Base-by-base conservation (phyloP, 1,284 basidiomycete genomes). In the Boletellus deceptivus region DNA sequence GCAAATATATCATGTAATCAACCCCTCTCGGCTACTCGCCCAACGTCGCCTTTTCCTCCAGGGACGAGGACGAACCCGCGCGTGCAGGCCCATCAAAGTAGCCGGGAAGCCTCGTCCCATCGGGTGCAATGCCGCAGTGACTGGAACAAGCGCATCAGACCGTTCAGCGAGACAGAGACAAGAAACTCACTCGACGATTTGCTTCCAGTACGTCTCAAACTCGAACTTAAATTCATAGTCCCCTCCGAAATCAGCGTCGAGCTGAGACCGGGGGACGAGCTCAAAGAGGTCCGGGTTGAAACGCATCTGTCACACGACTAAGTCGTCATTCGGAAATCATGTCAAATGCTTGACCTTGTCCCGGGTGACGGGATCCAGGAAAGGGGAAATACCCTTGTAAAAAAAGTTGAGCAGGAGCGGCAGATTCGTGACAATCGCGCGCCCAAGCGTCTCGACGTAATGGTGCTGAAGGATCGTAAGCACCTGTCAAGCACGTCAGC, bases 391-490 rank as follows among this genome's bases (percentile, higher is more conserved):
- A 35, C 87, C 89, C 56, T 86, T 87, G 72, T 93, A 95, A 75
- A 93, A 93, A 63, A 91, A 91, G 63, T 75, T 89, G 51, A 93
- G 78, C 48, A 92, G 75, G 56, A 75, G 69, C 13, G 93, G 92
- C 46, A 93, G 84, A 65, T 94, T 93, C 45, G 89, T 82, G 35
- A 95, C 85, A 36, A 95, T 76, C 13, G 91, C 93, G 17, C 90
- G 80, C 18, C 93, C 93, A 27, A 96, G 80, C 5, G 90, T 87
- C 71, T 95, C 93, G 31, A 89, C 87, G 62, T 97, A 97, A 69
- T 96, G 92, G 57, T 92, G 83, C 69, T 96, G 93, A 35, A 97
- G 76, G 57, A 97, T 93, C 54, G 80, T 75, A 20, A 94, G 76
- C 2, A 90, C 83, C 78, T 83, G 57, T 43, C 46, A 46, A 35